Percentiles rank a stretch among this genome's conserved stretches.
Conservation (phyloP, 495 filamentous ascomycete genomes). For the Penicillium silybi region DNA sequence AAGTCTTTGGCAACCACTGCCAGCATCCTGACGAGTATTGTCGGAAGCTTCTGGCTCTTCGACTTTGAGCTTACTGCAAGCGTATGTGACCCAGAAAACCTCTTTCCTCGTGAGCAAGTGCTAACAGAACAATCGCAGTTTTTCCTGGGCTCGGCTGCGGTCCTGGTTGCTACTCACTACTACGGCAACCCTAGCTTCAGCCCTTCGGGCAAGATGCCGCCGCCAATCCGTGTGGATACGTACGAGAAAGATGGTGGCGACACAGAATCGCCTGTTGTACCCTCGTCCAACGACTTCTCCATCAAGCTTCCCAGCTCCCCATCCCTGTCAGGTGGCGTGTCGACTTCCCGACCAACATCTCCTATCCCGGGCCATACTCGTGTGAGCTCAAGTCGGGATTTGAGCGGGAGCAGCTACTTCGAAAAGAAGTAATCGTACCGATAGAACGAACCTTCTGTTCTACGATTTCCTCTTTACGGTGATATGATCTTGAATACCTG, state of each 20-base stretch:
- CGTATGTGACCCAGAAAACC: conserved; percentile 50
- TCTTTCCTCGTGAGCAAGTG: not conserved
- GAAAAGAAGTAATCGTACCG: conserved; percentile 24
- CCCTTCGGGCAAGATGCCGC: conserved; percentile 47
- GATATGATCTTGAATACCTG: conserved; percentile 20
- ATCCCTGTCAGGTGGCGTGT: conserved; percentile 50
- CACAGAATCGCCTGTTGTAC: conserved; percentile 44
- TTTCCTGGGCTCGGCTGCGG: conserved; percentile 69
- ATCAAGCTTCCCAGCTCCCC: conserved; percentile 50
- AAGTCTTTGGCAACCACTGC: conserved; percentile 91
- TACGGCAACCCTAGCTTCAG: conserved; percentile 55
- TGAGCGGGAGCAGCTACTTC: conserved; percentile 29
- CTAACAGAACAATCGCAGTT: conserved; percentile 56
- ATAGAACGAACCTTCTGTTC: not conserved
- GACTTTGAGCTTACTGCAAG: conserved; percentile 64
- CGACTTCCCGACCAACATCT: conserved; percentile 64
- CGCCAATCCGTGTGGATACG: conserved; percentile 68
- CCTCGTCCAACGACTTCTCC: conserved; percentile 44
- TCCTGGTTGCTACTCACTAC: conserved; percentile 77
- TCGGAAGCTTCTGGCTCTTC: conserved; percentile 83
- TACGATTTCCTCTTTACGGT: conserved; percentile 5
- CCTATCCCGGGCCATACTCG: conserved; percentile 51
- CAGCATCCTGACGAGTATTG: conserved; percentile 77
- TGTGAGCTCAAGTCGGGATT: conserved; percentile 34
- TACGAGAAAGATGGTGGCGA: conserved; percentile 64